Base-by-base conservation (phyloP, 148 eudicot species). In the Beta vulgaris region DNA sequence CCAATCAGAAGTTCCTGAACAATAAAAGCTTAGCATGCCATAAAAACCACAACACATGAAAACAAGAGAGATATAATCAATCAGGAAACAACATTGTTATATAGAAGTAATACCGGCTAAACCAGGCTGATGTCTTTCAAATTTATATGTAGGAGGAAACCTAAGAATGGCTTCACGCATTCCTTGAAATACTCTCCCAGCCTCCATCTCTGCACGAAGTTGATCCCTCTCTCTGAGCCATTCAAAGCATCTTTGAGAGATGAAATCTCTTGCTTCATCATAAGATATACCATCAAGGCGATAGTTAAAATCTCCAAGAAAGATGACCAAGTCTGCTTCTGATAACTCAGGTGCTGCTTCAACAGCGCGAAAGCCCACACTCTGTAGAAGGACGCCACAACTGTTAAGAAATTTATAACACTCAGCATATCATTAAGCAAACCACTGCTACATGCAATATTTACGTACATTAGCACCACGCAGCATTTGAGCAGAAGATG, bases 171-270 rank as follows among this genome's bases (percentile, higher is more conserved):
- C 97, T 86, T 95, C 99, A 71, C 94, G 96, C 99, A 95, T 89
- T 81, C 99, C 99, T 78, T 91, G 99, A 78, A 95, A 95, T 68
- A 89, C 99, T 78, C 86, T 89, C 31, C 98, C 98, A 74, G 91
- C 92, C 84, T 85, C 87, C 99, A 95, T 95, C 79, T 95, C 99
- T 58, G 82, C 82, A 65, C 80, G 87, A 77, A 95, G 87, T 75
- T 95, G 99, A 86, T 95, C 99, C 84, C 81, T 89, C 81, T 91
- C 98, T 77, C 86, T 83, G 37, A 95, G 93, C 99, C 99, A 95
- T 75, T 92, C 99, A 82, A 95, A 95, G 80, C 87, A 82, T 83
- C 99, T 88, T 84, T 95, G 99, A 63, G 99, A 95, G 46, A 95
- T 84, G 77, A 95, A 95, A 85, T 95, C 99, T 80, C 99, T 84